phyloP scores from a whole-genome alignment of 176 grass and related monocot genomes.

The Hordeum vulgare region DNA sequence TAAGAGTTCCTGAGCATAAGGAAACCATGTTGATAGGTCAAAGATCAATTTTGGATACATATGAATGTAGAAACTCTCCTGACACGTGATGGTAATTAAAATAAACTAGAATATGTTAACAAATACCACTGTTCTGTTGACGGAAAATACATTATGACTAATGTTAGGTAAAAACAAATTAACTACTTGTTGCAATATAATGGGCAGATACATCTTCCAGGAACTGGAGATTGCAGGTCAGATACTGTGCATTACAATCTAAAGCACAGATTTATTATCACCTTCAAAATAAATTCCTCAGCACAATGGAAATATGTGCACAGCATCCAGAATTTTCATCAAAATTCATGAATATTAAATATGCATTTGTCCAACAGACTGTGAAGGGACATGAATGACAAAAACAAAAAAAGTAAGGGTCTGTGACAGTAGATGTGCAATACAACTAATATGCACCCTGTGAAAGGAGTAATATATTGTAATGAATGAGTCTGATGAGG shows the following conservation, averaged over 20 bases:
- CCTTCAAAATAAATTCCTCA: neutral
- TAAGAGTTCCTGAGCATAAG: slow-evolving; percentile 67
- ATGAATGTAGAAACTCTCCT: neutral
- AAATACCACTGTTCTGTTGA: neutral
- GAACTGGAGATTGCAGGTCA: neutral
- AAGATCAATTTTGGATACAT: neutral
- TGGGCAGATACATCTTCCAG: neutral
- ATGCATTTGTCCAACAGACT: slow-evolving; percentile 4
- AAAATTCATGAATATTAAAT: neutral
- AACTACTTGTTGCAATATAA: neutral
- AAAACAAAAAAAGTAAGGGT: neutral
- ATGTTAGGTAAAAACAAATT: neutral
- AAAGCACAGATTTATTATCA: neutral
- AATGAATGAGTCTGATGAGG: neutral
- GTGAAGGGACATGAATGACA: neutral
- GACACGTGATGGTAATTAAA: neutral
- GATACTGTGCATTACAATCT: neutral
- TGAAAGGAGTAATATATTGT: neutral
- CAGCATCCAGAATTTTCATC: neutral
- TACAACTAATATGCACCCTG: neutral
- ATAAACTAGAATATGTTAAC: neutral
- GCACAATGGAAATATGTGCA: neutral
- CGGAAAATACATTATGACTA: neutral
- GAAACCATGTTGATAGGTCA: neutral
- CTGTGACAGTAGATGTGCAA: neutral